phyloP scores from a whole-genome alignment of 2,329 filamentous ascomycete species.

The Stemphylium beticola region DNA sequence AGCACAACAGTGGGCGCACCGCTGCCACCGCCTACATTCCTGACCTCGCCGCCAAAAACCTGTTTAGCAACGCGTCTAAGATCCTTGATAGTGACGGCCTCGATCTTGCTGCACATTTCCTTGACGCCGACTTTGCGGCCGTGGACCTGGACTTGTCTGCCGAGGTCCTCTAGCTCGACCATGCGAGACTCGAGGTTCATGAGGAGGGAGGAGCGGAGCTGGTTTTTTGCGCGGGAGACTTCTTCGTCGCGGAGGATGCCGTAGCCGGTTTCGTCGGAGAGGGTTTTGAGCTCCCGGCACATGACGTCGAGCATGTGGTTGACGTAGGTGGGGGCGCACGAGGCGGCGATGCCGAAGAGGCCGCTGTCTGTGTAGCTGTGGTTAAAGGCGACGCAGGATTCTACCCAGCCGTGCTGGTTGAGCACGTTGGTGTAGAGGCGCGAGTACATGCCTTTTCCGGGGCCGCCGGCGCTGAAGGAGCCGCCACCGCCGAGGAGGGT shows the following conservation, averaged over 20 bases:
- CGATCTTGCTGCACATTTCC: conserved; percentile 91
- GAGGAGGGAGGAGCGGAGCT: conserved; percentile 83
- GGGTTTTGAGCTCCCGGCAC: conserved; percentile 82
- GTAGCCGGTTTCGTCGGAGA: conserved; percentile 79
- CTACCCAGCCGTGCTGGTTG: conserved; percentile 97
- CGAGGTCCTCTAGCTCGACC: conserved; percentile 96
- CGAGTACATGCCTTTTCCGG: conserved; percentile 99
- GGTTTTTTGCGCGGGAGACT: conserved; percentile 94
- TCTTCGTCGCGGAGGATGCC: conserved; percentile 74
- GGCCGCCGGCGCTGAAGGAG: conserved; percentile 94
- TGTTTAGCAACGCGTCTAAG: conserved; percentile 78
- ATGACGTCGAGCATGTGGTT: conserved; percentile 91
- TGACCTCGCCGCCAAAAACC: conserved; percentile 77
- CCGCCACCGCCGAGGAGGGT: conserved; percentile 95
- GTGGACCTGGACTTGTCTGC: conserved; percentile 95
- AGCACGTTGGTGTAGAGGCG: conserved; percentile 96
- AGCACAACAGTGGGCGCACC: conserved; percentile 93
- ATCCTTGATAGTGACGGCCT: conserved; percentile 79
- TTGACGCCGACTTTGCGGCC: conserved; percentile 87
- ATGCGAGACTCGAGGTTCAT: conserved; percentile 98
- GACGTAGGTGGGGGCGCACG: conserved; percentile 80
- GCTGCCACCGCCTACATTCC: conserved; percentile 77
- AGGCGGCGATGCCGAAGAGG: conserved; percentile 90
- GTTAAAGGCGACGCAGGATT: conserved; percentile 95
- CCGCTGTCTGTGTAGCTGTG: conserved; percentile 96